Evolutionary conservation across 495 filamentous ascomycete species (phyloP).

Genomic region (Daldinia grandis): DNA sequence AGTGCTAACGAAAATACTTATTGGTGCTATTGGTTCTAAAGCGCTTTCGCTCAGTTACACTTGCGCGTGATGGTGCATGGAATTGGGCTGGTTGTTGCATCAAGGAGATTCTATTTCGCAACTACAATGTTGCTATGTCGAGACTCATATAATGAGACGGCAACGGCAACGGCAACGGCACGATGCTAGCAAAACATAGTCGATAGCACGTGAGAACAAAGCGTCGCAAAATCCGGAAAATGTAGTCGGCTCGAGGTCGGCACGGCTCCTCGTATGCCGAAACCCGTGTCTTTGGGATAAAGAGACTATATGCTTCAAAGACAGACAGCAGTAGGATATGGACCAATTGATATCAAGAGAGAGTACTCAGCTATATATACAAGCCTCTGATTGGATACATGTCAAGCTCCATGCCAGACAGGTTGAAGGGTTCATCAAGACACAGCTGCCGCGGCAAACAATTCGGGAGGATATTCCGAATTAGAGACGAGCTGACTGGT

Average conservation of each 20-base stretch:
- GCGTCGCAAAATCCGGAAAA: background rate
- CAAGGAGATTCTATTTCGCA: background rate
- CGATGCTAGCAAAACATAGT: background rate
- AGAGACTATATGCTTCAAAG: background rate
- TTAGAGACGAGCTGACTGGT: conserved; percentile 1
- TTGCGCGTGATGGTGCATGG: background rate
- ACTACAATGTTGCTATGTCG: background rate
- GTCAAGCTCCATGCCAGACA: background rate
- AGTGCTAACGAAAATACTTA: background rate
- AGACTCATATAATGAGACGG: background rate
- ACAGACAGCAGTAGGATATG: background rate
- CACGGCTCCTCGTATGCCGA: background rate
- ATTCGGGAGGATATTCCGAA: background rate
- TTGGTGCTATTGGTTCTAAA: background rate
- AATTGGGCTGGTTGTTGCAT: background rate
- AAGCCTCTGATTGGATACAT: background rate
- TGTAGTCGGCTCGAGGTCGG: background rate
- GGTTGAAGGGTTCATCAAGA: background rate
- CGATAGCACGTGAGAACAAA: background rate
- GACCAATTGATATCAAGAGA: background rate
- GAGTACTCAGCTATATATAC: background rate
- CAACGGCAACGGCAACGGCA: background rate
- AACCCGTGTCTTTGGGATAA: background rate
- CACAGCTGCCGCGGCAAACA: background rate
- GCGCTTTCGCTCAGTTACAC: background rate